phyloP scores from a whole-genome alignment of 129 eudicot genomes.

The Gnaphalium uliginosum region DNA sequence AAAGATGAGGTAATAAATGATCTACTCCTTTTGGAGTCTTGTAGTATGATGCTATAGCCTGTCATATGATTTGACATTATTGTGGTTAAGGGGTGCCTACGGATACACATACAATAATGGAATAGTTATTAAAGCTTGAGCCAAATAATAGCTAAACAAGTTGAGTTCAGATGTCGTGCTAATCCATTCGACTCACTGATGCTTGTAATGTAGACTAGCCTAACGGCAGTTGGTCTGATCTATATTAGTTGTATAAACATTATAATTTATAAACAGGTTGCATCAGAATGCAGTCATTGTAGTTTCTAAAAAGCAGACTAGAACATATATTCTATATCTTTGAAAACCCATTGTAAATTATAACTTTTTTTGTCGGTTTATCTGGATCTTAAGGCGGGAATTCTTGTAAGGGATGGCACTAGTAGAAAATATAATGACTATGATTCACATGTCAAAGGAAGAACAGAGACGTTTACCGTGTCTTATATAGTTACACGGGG shows the following conservation, averaged over 20 bases:
- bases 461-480: background rate
- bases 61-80: background rate
- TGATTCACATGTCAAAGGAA: background rate
- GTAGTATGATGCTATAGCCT: background rate
- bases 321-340: background rate
- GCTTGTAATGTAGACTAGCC: background rate
- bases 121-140: background rate
- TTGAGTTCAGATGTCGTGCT: background rate
- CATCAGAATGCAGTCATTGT: background rate
- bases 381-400: background rate
- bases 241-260: constrained; percentile 3
- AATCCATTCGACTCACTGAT: background rate
- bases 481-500: background rate
- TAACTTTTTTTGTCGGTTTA: background rate
- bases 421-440: background rate
- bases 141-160: background rate
- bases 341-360: background rate
- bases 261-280: background rate
- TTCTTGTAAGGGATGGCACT: background rate
- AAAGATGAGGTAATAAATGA: constrained; percentile 70
- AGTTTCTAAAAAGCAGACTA: background rate
- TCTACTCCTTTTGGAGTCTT: background rate
- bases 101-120: background rate
- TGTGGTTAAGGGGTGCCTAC: background rate
- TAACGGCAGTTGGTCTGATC: background rate